Evolutionary conservation across 352 stramenopile genomes (phyloP).

Genomic region (Globisporangium barbulae): DNA sequence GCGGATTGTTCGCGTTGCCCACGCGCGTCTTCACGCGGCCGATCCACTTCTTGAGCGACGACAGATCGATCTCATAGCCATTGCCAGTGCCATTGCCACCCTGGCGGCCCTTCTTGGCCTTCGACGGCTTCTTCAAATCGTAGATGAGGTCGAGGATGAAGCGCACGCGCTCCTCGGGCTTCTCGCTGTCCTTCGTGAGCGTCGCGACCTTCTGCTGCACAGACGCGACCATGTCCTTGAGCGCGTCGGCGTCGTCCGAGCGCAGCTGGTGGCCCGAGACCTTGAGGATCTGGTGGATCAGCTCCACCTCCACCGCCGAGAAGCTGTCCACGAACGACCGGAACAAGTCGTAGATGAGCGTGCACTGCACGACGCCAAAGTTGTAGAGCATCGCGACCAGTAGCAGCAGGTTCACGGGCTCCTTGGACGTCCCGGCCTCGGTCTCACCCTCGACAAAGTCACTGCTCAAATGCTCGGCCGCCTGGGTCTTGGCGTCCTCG

Average conservation of each 20-base stretch:
- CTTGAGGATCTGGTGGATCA: constrained; percentile 87
- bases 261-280: constrained; percentile 78
- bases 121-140: constrained; percentile 95
- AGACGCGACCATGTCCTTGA: constrained; percentile 82
- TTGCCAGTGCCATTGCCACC: constrained; percentile 30
- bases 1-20: constrained; percentile 64
- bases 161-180: constrained; percentile 54
- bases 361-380: constrained; percentile 86
- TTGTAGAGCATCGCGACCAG: constrained; percentile 90
- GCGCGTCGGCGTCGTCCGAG: constrained; percentile 74
- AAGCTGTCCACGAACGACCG: constrained; percentile 76
- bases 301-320: constrained; percentile 73
- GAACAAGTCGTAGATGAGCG: constrained; percentile 91
- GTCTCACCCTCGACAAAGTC: constrained; percentile 23
- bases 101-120: constrained; percentile 70
- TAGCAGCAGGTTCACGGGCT: constrained; percentile 79
- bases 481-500: constrained; percentile 22
- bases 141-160: constrained; percentile 96
- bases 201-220: constrained; percentile 75
- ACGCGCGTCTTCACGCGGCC: constrained; percentile 93
- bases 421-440: constrained; percentile 43
- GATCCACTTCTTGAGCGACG: constrained; percentile 91
- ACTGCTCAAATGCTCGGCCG: constrained; percentile 12
- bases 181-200: constrained; percentile 25
- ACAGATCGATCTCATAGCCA: constrained; percentile 57